Evolutionary conservation across 306 rosid species (phyloP), one percentile per base, ranked within the genome.

Genomic region (Malus orientalis): DNA sequence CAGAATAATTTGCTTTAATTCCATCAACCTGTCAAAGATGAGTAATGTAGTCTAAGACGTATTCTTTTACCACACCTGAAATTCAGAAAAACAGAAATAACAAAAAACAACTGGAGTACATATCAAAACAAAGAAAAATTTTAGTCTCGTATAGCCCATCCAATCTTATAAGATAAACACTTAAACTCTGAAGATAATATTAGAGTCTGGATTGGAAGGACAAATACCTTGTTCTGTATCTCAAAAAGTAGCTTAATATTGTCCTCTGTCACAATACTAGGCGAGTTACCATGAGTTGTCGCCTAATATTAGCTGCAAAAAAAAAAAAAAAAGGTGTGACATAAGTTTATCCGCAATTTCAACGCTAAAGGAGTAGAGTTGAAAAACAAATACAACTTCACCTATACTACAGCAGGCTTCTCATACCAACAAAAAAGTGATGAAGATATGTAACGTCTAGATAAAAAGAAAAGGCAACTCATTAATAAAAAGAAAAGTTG

Each of bases 221-320:
- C 69, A 67, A 67, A 77, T 79, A 92, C 97, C 93, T 88, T 92
- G 75, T 88, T 95, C 79, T 95, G 98, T 78, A 95, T 79, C 84
- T 92, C 92, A 84, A 95, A 95, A 59, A 95, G 93, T 83, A 95
- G 86, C 85, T 81, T 92, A 70, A 95, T 80, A 83, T 92, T 95
- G 81, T 86, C 84, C 85, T 92, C 97, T 18, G 95, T 86, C 81
- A 95, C 88, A 78, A 95, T 91, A 81, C 86, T 88, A 73, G 97
- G 93, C 51, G 91, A 80, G 40, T 83, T 90, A 73, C 87, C 85
- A 79, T 81, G 99, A 76, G 82, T 72, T 74, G 96, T 95, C 64
- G 93, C 97, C 97, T 82, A 95, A 67, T 74, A 95, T 81, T 77
- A 95, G 87, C 99, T 95, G 85, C 54, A 25, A 25, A 25, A 25